Evolutionary conservation across 2,329 filamentous ascomycete genomes (phyloP), one percentile per base, ranked within the genome.

Genomic region (Talaromyces marneffei): DNA sequence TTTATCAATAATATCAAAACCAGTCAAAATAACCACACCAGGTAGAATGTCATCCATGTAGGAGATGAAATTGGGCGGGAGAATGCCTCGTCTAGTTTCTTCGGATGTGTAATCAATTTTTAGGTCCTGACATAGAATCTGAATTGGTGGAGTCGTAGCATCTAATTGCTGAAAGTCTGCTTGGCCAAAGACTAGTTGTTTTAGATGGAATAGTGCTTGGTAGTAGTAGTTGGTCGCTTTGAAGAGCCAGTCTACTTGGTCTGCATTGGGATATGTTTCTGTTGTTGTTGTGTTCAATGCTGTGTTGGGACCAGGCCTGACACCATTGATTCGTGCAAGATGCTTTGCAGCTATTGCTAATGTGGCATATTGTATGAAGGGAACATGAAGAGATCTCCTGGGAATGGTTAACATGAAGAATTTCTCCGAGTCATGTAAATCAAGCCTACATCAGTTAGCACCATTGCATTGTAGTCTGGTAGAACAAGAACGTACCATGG

Each of bases 1-100:
- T 2, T 82, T 80, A 68, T 87, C 84, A n/a, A 88, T 71, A 42
- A 87, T 81, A 63, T 87, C 85, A 60, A 86, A 87, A 0, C 84
- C 79, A 61, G 83, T 86, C 1, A 88, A 74, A 1, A 88, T 85
- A 0, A 83, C 81, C 0, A 84, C 82, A 2, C 85, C 82, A 3
- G 84, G 83, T 8, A 87, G 74, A 7, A 86, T 74, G 50, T 87
- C 83, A 65, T 87, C 84, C 3, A 80, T 77, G 64, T 79, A 80
- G 54, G 77, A 61, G 62, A 71, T 71, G 52, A 71, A 75, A 6
- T 74, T 75, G 3, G 33, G 23, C 1, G 33, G 25, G 14, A 61
- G 35, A 18, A 23, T 14, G 4, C 27, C 20, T 18, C 18, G 75
- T 67, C 20, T 74, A 72, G 25, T 72, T 74, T 61, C 76, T 69